Conservation (phyloP, 352 stramenopile genomes). For the Phytopythium oedochilum region DNA sequence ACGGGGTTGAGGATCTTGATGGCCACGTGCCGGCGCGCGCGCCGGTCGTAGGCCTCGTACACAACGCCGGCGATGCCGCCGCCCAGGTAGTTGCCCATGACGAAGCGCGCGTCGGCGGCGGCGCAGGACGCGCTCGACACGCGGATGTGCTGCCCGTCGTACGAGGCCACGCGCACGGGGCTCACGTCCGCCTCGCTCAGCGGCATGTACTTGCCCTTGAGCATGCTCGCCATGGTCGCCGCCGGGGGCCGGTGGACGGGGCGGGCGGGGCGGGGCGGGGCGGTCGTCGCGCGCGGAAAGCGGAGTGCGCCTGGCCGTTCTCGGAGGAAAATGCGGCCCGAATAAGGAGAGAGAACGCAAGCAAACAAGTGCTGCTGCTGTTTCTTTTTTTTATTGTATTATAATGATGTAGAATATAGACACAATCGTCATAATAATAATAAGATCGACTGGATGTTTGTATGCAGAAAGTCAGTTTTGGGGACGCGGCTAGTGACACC, state of each 20-base stretch:
- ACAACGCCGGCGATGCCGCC: conserved; percentile 91
- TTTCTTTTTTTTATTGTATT: not conserved
- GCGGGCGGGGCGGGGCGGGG: not conserved
- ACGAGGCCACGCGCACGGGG: conserved; percentile 65
- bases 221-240: conserved; percentile 10
- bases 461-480: not conserved
- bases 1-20: conserved; percentile 98
- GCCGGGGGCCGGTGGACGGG: not conserved
- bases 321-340: not conserved
- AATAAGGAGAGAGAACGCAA: not conserved
- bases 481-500: not conserved
- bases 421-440: too few species aligned
- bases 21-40: conserved; percentile 80
- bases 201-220: conserved; percentile 86
- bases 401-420: too few species aligned
- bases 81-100: conserved; percentile 91
- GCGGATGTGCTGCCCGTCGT: conserved; percentile 77
- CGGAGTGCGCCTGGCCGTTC: too few species aligned
- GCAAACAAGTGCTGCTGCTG: too few species aligned
- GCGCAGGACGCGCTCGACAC: conserved; percentile 11
- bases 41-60: conserved; percentile 87
- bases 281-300: too few species aligned
- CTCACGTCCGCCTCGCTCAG: conserved; percentile 80
- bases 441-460: not conserved
- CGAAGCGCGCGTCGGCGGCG: conserved; percentile 35